These are phyloP conservation scores for Clitocybe nebularis DNA, from an alignment of 1,284 basidiomycete species.

Conservation along the genomic window DNA sequence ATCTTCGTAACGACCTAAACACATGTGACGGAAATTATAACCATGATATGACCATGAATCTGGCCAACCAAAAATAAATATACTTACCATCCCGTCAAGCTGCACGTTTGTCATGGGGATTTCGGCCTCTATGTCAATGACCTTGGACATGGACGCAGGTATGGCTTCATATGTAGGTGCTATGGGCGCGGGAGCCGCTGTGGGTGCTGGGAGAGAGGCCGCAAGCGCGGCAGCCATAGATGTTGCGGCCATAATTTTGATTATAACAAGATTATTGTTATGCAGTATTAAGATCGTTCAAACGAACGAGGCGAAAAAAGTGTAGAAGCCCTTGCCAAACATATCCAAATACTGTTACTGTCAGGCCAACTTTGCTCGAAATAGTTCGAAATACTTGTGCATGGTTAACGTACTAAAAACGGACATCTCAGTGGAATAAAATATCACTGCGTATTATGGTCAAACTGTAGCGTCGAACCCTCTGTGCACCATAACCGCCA, in stretches of 20 bases:
- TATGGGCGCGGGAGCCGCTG: conserved; percentile 52
- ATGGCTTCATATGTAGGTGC: conserved; percentile 75
- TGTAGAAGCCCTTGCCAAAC: conserved; percentile 26
- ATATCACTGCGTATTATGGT: no score
- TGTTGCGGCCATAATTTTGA: conserved; percentile 51
- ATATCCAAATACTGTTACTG: conserved; percentile 22
- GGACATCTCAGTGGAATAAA: no score
- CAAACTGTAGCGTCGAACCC: no score
- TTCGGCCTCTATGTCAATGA: conserved; percentile 86
- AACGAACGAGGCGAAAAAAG: conserved; percentile 23
- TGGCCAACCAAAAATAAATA: no score
- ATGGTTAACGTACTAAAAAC: no score
- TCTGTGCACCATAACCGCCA: no score
- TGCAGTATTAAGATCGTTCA: conserved; percentile 6
- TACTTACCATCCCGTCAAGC: conserved; percentile 79
- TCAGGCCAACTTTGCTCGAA: no score
- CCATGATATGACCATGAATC: background rate
- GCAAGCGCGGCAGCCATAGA: conserved; percentile 90
- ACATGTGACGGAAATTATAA: background rate
- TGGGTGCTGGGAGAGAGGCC: conserved; percentile 72
- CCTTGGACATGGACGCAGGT: conserved; percentile 85
- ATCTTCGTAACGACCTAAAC: conserved; percentile 88
- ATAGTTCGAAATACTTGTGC: no score
- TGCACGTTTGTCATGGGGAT: conserved; percentile 77
- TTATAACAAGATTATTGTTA: conserved; percentile 2